Evolutionary conservation across 768 basidiomycete genomes (phyloP).

Genomic region (Pleurotus ostreatus): DNA sequence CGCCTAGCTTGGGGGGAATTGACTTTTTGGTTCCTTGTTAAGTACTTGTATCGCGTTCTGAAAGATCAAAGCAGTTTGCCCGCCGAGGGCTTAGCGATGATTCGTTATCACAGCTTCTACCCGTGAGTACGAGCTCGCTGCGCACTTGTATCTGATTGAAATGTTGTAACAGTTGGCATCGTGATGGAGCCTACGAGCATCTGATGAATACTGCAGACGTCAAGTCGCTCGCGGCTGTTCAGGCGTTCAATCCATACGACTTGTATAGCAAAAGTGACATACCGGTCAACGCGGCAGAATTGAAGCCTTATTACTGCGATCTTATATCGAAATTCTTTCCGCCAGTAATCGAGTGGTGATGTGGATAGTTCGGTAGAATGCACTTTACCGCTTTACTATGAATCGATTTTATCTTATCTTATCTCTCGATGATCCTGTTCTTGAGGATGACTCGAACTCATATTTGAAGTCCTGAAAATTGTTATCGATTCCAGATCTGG

Average conservation of each 20-base stretch:
- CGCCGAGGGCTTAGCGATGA: constrained; percentile 66
- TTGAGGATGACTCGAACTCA: background rate
- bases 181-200: constrained; percentile 65
- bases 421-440: background rate
- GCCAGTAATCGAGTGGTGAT: constrained; percentile 57
- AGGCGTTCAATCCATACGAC: constrained; percentile 76
- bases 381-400: background rate
- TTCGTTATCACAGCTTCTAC: constrained; percentile 79
- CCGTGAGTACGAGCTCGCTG: constrained; percentile 38
- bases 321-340: constrained; percentile 72
- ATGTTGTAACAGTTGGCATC: constrained; percentile 51
- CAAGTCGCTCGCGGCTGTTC: constrained; percentile 54
- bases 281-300: constrained; percentile 39
- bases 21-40: background rate
- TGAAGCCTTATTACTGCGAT: constrained; percentile 63
- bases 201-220: constrained; percentile 54
- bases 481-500: constrained; percentile 6
- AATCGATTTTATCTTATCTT: background rate
- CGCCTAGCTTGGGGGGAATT: background rate
- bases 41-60: constrained; percentile 65
- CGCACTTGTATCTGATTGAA: background rate
- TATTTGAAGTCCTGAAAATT: background rate
- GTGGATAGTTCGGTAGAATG: background rate
- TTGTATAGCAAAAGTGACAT: constrained; percentile 72
- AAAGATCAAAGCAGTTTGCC: constrained; percentile 65